Evolutionary conservation across 176 grass and related monocot genomes (phyloP).

Genomic region (Panicum miliaceum): DNA sequence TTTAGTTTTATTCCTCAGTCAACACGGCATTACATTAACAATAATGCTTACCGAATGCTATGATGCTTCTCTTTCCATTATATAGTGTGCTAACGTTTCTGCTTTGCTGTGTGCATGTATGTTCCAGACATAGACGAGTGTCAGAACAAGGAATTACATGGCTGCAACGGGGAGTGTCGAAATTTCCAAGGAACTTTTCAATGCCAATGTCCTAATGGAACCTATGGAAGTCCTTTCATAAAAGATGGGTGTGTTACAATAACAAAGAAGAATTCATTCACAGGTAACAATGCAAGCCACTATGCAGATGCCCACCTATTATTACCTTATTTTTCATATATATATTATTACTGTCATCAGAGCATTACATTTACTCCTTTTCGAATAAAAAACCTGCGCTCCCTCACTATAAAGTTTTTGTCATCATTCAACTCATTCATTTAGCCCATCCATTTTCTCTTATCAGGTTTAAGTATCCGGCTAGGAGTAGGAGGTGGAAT

Average conservation of each 20-base stretch:
- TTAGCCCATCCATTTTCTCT: neutral
- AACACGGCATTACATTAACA: no score
- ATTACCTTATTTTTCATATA: neutral
- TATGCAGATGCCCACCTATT: neutral
- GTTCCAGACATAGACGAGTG: neutral
- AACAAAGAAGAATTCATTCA: neutral
- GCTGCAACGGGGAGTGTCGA: slow-evolving; percentile 3
- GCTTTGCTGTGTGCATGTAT: neutral
- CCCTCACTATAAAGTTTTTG: no score
- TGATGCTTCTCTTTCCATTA: no score
- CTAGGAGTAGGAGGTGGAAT: slow-evolving; percentile 36
- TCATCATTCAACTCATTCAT: neutral
- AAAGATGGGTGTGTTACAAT: neutral
- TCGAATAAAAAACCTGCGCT: no score
- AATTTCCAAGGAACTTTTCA: neutral
- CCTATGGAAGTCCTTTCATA: neutral
- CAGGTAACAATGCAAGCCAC: slow-evolving; percentile 22
- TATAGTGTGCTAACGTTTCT: neutral
- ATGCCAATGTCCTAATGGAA: neutral
- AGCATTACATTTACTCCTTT: neutral
- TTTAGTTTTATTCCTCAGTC: no score
- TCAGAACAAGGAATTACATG: neutral
- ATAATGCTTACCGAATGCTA: no score
- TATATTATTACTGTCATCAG: neutral
- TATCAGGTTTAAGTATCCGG: slow-evolving; percentile 49